Base-by-base conservation (phyloP, 1,284 basidiomycete species). In the Boletus subluridellus region DNA sequence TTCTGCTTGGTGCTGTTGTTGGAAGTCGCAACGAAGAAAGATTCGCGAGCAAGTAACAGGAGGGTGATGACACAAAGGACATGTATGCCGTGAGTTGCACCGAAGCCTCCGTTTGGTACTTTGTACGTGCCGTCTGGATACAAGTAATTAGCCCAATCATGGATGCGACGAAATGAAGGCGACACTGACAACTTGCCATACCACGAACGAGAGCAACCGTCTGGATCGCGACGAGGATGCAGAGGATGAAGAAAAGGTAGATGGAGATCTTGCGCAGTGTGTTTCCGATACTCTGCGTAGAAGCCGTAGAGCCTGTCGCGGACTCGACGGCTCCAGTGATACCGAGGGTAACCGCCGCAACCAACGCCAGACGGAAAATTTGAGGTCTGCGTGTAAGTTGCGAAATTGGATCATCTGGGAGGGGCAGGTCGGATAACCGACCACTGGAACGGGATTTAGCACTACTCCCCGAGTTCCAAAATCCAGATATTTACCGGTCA, bases 231-330 rank as follows among this genome's bases (percentile, higher is more conserved):
- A 80, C 70, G 3, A 81, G 63, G 32, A 74, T 60, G 39, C 75
- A 76, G 24, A 82, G 71, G 24, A 71, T 69, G 30, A 82, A 70
- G 72, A 82, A 82, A n/a, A 83, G 72, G 50, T 74, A 70, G 14
- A 73, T 69, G 66, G 80, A 70, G 42, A 64, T 71, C 60, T 69
- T 69, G 55, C 74, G 75, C 14, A 80, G 61, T 0, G 54, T 67
- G 15, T 63, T 50, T 21, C 73, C 73, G 0, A 59, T 59, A 48
- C 64, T 54, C 17, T 63, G 5, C 1, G 59, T 57, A 37, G 51
- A 65, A 24, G 38, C 30, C 41, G 61, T 54, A 14, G 61, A 54
- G 14, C 59, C 58, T 14, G 49, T 60, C 4, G 67, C 61, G 5
- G 60, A 56, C 54, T 71, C 28, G 37, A 71, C 60, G 5, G 70